Evolutionary conservation across 2,329 filamentous ascomycete species (phyloP), one percentile per base, ranked within the genome.

Genomic region (Pseudofabraea citricarpa): DNA sequence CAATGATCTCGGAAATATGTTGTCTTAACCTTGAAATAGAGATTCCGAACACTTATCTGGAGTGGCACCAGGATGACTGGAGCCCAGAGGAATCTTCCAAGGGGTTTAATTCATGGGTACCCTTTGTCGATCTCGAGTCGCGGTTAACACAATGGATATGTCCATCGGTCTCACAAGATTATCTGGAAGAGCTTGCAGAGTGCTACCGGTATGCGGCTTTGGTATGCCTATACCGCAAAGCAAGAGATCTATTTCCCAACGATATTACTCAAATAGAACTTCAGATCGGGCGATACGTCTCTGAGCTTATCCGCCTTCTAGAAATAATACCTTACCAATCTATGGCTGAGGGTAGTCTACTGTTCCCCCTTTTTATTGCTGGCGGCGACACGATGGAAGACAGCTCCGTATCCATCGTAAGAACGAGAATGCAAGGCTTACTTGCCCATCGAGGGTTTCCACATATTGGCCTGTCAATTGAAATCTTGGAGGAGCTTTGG

Each of bases 331-430:
- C 41, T 4, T 31, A 27, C 23, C 22, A 27, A 24, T 45, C 37
- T 4, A 33, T 48, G 13, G 37, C 46, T 20, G 46, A 48, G 35
- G 45, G 42, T 22, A 31, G 37, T 7, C 16, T 45, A 5, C 20
- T 45, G 13, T 48, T 48, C 24, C 46, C 46, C 7, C 31, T 48
- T 13, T 48, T 48, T 21, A 45, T 48, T 31, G 46, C 46, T 27
- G 46, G 46, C 27, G 46, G 46, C 7, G 46, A 48, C 10, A 40
- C 46, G 19, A 43, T 32, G 19, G 24, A 45, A 24, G 26, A 24
- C n/a, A n/a, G 8, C 15, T 31, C 45, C 5, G 45, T 48, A n/a
- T 16, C 36, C 9, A 39, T 38, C n/a, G 29, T 48, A 8, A 35
- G 43, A 16, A 20, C 23, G 20, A 27, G 46, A 12, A 26, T 48